Conservation (phyloP, 2,329 filamentous ascomycete species). For the Tolypocladium nubicola region DNA sequence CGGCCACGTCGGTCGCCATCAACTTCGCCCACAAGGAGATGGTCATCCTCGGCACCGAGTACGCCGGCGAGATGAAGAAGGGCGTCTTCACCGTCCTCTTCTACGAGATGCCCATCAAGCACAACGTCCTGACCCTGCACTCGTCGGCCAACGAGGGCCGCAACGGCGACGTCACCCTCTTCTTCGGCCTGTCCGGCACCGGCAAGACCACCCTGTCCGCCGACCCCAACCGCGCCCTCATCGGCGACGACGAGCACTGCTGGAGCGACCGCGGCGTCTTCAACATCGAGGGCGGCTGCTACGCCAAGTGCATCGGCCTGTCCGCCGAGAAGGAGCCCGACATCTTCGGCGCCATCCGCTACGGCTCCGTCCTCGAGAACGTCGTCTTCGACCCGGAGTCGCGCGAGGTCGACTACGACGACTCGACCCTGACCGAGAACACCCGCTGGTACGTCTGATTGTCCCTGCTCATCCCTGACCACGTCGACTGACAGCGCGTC, state of each 20-base stretch:
- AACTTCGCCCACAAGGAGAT: constrained; percentile 99
- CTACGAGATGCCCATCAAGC: constrained; percentile 99
- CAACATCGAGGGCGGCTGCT: constrained; percentile 99
- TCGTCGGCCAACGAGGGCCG: constrained; percentile 97
- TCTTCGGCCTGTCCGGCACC: constrained; percentile 97
- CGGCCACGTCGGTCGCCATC: constrained; percentile 92
- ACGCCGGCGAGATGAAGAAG: constrained; percentile 79
- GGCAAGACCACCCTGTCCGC: constrained; percentile 98
- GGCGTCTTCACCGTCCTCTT: constrained; percentile 98
- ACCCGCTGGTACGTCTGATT: constrained; percentile 56
- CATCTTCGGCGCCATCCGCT: constrained; percentile 91
- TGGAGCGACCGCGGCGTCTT: constrained; percentile 95
- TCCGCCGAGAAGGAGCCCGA: constrained; percentile 98
- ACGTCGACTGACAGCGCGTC: constrained; percentile 12
- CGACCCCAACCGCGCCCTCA: constrained; percentile 90
- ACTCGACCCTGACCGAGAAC: constrained; percentile 92
- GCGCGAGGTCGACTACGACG: constrained; percentile 90
- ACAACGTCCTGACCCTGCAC: constrained; percentile 96
- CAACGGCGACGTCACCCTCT: constrained; percentile 91
- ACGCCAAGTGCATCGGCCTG: constrained; percentile 96
- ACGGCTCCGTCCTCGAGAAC: constrained; percentile 96
- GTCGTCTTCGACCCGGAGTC: constrained; percentile 91
- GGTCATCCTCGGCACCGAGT: constrained; percentile 98
- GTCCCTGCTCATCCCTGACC: constrained; percentile 5
- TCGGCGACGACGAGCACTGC: constrained; percentile 99